phyloP scores from a whole-genome alignment of 75 land plant genomes.

The Isoetes taiwanensis region DNA sequence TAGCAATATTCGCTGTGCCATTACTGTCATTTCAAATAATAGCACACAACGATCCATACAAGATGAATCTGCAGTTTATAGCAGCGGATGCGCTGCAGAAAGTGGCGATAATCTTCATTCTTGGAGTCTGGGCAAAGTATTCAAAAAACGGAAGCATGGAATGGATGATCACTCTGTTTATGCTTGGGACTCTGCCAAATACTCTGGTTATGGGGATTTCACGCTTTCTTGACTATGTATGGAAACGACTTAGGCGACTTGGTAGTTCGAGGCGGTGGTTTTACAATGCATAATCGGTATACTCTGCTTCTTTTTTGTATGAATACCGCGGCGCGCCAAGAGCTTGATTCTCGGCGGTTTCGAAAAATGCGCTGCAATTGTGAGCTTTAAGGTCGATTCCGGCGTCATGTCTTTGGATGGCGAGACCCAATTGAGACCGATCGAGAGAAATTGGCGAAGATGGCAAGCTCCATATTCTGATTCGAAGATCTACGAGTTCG shows the following conservation, averaged over 20 bases:
- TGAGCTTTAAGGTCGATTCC: background rate
- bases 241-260: background rate
- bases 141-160: background rate
- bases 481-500: background rate
- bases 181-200: conserved; percentile 3
- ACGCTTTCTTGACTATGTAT: background rate
- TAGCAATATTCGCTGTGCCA: conserved; percentile 3
- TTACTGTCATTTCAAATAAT: conserved; percentile 2
- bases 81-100: background rate
- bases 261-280: conserved; percentile 1
- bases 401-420: background rate
- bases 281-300: conserved; percentile 4
- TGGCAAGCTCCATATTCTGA: background rate
- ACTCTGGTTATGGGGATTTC: conserved; percentile 3
- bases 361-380: background rate
- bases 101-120: background rate
- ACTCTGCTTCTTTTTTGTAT: background rate
- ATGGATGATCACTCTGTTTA: conserved; percentile 6
- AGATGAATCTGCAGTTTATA: background rate
- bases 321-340: background rate
- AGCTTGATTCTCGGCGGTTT: background rate
- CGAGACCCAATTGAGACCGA: conserved; percentile 1
- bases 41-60: background rate
- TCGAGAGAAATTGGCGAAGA: background rate
- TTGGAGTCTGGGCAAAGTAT: conserved; percentile 1